These are phyloP conservation scores for Pythium aquatile DNA, from an alignment of 352 stramenopile genomes.

Conservation along the genomic window DNA sequence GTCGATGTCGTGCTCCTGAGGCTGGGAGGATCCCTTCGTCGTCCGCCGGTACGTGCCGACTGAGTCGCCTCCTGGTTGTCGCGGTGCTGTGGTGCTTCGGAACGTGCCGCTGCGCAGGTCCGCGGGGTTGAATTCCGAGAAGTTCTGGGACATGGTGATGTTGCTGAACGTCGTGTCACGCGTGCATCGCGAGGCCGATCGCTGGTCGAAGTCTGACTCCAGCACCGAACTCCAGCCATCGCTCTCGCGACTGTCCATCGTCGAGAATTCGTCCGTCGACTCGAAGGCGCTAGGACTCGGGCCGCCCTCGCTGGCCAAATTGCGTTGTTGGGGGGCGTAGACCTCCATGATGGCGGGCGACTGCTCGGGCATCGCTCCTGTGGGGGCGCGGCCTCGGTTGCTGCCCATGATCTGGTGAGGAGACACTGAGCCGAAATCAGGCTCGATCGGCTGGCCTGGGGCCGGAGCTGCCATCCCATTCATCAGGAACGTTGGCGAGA, in stretches of 20 bases:
- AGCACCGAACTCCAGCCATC: conserved; percentile 77
- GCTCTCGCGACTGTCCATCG: conserved; percentile 49
- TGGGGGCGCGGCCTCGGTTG: conserved; percentile 9
- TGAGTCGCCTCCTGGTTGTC: neutral
- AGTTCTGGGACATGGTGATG: conserved; percentile 38
- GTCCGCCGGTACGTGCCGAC: neutral
- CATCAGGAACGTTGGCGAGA: conserved; percentile 43
- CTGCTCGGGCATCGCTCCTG: conserved; percentile 12
- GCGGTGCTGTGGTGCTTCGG: conserved; percentile 5
- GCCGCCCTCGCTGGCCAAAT: conserved; percentile 11
- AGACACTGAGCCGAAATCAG: conserved; percentile 13
- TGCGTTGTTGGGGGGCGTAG: conserved; percentile 6
- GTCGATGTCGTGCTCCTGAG: conserved; percentile 12
- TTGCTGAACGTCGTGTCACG: conserved; percentile 69
- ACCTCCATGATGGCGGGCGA: conserved; percentile 23
- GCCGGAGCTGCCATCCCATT: conserved; percentile 8
- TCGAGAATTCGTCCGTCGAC: conserved; percentile 40
- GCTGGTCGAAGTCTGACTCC: conserved; percentile 52
- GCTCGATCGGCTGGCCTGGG: conserved; percentile 12
- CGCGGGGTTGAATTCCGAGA: conserved; percentile 37
- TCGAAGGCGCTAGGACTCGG: conserved; percentile 32
- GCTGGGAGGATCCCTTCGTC: neutral
- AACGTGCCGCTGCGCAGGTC: conserved; percentile 11
- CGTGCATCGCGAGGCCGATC: conserved; percentile 49
- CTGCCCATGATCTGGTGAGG: conserved; percentile 16